These are phyloP conservation scores for Solanum ahanhuiri DNA, from an alignment of 257 asterid species.

Conservation along the genomic window DNA sequence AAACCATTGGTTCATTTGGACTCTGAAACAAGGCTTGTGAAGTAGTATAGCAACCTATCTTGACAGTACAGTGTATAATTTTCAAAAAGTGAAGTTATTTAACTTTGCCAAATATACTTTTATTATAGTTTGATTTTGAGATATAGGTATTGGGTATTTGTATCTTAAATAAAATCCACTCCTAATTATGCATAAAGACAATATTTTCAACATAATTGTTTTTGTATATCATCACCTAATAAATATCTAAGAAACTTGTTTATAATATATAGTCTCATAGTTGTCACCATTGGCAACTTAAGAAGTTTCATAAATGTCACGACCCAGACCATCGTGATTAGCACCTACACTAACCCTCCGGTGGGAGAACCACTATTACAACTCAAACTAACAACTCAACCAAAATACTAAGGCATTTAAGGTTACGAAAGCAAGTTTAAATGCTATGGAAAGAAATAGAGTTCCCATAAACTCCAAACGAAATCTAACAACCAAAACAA, in stretches of 20 bases:
- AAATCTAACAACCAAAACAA: no score
- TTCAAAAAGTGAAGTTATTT: neutral
- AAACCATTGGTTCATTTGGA: neutral
- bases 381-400: no score
- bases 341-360: no score
- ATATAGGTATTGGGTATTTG: neutral
- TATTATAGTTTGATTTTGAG: neutral
- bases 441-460: no score
- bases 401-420: no score
- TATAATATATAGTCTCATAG: neutral
- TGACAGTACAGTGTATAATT: neutral
- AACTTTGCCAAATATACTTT: neutral
- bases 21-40: neutral
- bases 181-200: neutral
- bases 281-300: neutral
- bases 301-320: neutral
- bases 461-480: no score
- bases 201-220: neutral
- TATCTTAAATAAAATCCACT: neutral
- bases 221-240: neutral
- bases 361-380: no score
- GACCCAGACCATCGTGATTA: no score
- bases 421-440: no score
- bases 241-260: neutral
- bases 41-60: neutral